Evolutionary conservation across 768 basidiomycete genomes (phyloP).

Genomic region (Rhizopogon vulgaris): DNA sequence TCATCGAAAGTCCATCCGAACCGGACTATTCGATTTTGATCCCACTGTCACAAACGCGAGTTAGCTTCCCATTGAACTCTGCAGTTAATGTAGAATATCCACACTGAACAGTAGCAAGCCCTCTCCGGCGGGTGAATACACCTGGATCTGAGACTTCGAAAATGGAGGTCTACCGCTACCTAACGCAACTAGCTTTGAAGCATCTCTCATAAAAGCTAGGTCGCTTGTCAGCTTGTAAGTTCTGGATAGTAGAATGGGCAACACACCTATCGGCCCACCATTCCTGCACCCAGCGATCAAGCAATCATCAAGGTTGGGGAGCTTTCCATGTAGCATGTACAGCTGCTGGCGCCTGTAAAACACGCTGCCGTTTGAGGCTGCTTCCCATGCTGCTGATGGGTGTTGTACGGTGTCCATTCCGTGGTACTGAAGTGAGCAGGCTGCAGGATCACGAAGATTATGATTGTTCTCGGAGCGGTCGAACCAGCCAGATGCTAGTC

Average conservation of each 20-base stretch:
- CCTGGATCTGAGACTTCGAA: slow-evolving; percentile 76
- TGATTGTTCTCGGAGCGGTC: background rate
- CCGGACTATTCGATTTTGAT: slow-evolving; percentile 73
- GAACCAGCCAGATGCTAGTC: background rate
- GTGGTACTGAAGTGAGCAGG: background rate
- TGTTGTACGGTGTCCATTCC: slow-evolving; percentile 49
- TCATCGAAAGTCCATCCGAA: slow-evolving; percentile 87
- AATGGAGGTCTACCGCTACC: slow-evolving; percentile 49
- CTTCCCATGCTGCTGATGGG: slow-evolving; percentile 82
- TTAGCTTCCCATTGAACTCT: slow-evolving; percentile 4
- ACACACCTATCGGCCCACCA: slow-evolving; percentile 84
- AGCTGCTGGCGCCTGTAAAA: slow-evolving; percentile 86
- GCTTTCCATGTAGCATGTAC: slow-evolving; percentile 75
- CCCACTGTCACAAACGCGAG: slow-evolving; percentile 61
- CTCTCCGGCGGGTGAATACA: slow-evolving; percentile 84
- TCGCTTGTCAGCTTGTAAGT: background rate
- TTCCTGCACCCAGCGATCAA: slow-evolving; percentile 75
- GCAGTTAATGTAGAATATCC: slow-evolving; percentile 31
- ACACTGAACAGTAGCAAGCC: slow-evolving; percentile 66
- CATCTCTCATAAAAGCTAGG: slow-evolving; percentile 83
- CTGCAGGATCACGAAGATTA: background rate
- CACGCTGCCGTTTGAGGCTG: slow-evolving; percentile 80
- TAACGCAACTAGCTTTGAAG: slow-evolving; percentile 70
- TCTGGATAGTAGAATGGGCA: slow-evolving; percentile 1
- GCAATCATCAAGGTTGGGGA: slow-evolving; percentile 75